phyloP scores from a whole-genome alignment of 129 eudicot species.

The Centrapalus pauciflorus region DNA sequence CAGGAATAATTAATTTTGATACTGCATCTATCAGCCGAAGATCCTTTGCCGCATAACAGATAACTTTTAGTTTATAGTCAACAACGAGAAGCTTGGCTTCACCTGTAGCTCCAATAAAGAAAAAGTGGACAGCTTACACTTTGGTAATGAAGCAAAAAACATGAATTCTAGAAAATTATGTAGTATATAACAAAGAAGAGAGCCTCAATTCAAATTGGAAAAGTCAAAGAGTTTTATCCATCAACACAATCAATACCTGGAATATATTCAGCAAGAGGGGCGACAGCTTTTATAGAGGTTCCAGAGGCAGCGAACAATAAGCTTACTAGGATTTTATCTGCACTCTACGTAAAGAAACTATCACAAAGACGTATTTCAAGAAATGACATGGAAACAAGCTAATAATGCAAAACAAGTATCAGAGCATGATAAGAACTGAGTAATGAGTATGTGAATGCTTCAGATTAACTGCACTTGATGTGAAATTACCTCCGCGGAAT shows the following conservation, averaged over 20 bases:
- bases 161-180: background rate
- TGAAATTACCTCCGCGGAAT: conserved; percentile 59
- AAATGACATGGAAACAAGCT: conserved; percentile 3
- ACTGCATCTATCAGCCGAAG: conserved; percentile 48
- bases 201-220: background rate
- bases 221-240: background rate
- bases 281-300: conserved; percentile 38
- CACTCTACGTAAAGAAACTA: conserved; percentile 56
- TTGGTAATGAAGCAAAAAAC: background rate
- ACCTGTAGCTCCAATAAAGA: conserved; percentile 45
- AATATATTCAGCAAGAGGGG: conserved; percentile 69
- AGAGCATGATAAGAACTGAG: background rate
- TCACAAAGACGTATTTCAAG: conserved; percentile 23
- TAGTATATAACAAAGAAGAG: background rate
- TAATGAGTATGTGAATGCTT: conserved; percentile 10
- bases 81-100: conserved; percentile 67
- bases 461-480: background rate
- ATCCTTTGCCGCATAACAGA: conserved; percentile 76
- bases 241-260: conserved; percentile 56
- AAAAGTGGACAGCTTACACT: conserved; percentile 1
- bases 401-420: background rate
- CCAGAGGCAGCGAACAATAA: conserved; percentile 48
- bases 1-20: conserved; percentile 80
- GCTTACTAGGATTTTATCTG: conserved; percentile 77
- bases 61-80: conserved; percentile 68